Evolutionary conservation across 75 land plant genomes (phyloP), one percentile per base, ranked within the genome.

Genomic region (Selaginella tamariscina): DNA sequence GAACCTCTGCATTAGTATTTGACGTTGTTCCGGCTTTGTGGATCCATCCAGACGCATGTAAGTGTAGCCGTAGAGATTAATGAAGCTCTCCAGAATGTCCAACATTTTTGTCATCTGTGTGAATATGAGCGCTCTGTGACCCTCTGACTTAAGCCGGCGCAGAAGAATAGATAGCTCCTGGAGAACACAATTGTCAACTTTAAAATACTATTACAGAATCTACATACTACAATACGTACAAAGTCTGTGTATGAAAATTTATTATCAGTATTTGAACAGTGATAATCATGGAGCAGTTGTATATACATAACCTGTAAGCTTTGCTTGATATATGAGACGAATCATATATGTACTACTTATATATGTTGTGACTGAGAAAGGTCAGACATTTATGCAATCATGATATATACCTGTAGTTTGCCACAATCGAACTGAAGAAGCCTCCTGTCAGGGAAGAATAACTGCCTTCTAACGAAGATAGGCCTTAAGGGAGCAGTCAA

Each of bases 81-180:
- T 93, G 70, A 95, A 95, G 21, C 86, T 88, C 71, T 94, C 98
- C 73, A 95, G 74, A 11, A 95, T 77, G 70, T 95, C 99, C 72
- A 95, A 86, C 99, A 95, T 95, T 69, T 84, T 95, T 31, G 99
- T 95, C 99, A 95, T 95, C 70, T 95, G 99, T 0, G 99, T 95
- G 72, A 95, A 95, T 29, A 95, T 95, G 31, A 95, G 70, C 59
- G 99, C 99, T 64, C 99, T 77, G 56, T 95, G 99, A 65, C 99
- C 99, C 68, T 91, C 92, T 65, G 87, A 84, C 64, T 81, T 90
- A 56, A 95, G 69, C 22, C 83, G 80, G 27, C 97, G 83, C 0
- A 95, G 79, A 54, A 95, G 67, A 55, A 86, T 32, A 54, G 99
- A 81, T 60, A 95, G 74, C 79, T 95, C 81, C 78, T 95, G 99